A percentile compares a stretch with the other conserved stretches of the same genome.
Conservation (phyloP, 768 basidiomycete genomes). For the Mycena haematopus region DNA sequence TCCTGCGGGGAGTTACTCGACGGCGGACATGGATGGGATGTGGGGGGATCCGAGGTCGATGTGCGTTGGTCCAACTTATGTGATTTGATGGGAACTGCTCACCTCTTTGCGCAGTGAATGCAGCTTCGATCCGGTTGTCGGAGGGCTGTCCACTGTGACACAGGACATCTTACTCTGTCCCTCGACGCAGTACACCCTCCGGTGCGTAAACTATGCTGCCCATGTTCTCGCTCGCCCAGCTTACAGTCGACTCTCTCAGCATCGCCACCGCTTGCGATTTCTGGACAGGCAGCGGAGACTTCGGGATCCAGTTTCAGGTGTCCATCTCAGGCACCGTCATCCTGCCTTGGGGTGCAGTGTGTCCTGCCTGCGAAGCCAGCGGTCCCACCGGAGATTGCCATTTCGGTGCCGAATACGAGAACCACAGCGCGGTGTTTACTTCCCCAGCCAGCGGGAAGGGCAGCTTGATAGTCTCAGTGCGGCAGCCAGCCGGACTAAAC, state of each 20-base stretch:
- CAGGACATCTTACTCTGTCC: neutral
- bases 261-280: neutral
- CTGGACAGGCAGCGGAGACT: neutral
- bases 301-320: neutral
- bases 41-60: neutral
- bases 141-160: neutral
- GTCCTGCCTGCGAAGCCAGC: neutral
- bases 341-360: neutral
- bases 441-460: neutral
- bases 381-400: neutral
- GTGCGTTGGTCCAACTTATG: neutral
- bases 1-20: neutral
- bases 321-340: neutral
- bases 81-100: neutral
- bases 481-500: neutral
- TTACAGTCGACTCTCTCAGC: neutral
- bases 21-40: neutral
- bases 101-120: conserved; percentile 1
- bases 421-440: neutral
- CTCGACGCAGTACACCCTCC: conserved; percentile 1
- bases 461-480: neutral
- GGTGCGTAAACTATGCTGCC: neutral
- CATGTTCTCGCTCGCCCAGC: neutral
- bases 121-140: neutral
- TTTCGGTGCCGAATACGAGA: neutral